Base-by-base conservation (phyloP, 2,329 filamentous ascomycete species). In the Trichoderma sp. region DNA sequence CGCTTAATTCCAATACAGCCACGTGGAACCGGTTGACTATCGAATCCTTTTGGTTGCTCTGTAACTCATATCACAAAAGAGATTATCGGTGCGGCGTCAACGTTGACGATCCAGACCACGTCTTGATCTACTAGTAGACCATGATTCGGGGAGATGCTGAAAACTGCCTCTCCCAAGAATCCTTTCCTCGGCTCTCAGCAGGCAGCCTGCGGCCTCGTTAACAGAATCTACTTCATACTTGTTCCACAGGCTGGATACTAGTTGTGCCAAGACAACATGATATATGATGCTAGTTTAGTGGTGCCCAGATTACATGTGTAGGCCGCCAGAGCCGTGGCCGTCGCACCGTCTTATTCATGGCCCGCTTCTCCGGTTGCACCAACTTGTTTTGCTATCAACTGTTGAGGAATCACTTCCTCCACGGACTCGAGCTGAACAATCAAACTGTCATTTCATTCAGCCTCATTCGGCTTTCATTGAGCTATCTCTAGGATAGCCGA, bases 301-400 rank as follows among this genome's bases (percentile, higher is more conserved):
- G 27, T 63, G 27, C 59, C 60, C 68, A 31, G 27, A 71, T 27
- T 62, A 63, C 41, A 53, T 18, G 68, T 38, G 59, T 50, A 35
- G 27, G 38, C 56, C 67, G 53, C 33, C 50, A 53, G n/a, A 53
- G n/a, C 50, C 27, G 56, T 63, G 24, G 5, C 56, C 38, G 68
- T 71, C 59, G 59, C 59, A 63, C 68, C 38, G 68, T 53, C 68
- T 63, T 45, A 6, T 27, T 59, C 59, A 45, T 29, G 31, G 56
- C 59, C 59, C 41, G 68, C 68, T 71, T 71, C 21, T 71, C 68
- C 68, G 68, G 68, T 71, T 33, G 31, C 68, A 71, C 68, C n/a
- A 33, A 27, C 7, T 16, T 16, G 14, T 27, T 63, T 18, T 45
- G 14, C 11, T 3, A 50, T 33, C 33, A 63, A 63, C n/a, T 50